Evolutionary conservation across 257 asterid species (phyloP), one percentile per base, ranked within the genome.

Genomic region (Przewalskia tangutica): DNA sequence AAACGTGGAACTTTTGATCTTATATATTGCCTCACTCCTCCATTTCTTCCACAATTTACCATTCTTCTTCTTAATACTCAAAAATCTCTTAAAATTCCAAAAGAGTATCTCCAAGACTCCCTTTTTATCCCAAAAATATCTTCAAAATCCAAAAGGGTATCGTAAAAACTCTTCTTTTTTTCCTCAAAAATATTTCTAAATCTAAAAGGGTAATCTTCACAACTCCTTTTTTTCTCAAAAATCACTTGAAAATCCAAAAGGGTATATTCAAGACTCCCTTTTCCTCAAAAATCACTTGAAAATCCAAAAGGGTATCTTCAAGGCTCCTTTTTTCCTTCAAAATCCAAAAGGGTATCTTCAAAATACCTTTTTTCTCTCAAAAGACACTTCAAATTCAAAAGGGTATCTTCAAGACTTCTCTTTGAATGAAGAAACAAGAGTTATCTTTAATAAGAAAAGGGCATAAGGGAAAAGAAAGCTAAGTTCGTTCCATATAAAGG

Each of bases 1-100:
- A 93, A 64, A 42, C 97, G 91, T 0, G 97, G 98, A 2, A 90
- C 92, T 82, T 92, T 92, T 40, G 97, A 92, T 83, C 98, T 85
- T 55, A 93, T 73, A 55, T 95, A 95, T 77, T 91, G 97, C 23
- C 98, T 85, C 14, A 93, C 98, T 5, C 94, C 95, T 77, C 87
- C 86, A 56, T 68, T 88, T 79, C 94, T 91, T 42, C 91, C 95
- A 81, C 88, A 88, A 71, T 90, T 86, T 16, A 89, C 91, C 93
- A 89, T 88, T 73, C 6, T 36, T 59, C 5, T 8, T n/a, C 2
- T 0, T 23, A 7, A 32, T 34, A 14, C 0, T 23, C 12, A 32
- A 48, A 14, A 40, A 42, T 40, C 44, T 7, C 7, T 48, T 38
- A 4, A 77, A 77, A 63, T 42, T 42, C 80, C 86, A 70, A 80